Percentiles rank a stretch among this genome's conserved stretches.
These are phyloP conservation scores for Penicillium brevicompactum DNA, from an alignment of 2,329 filamentous ascomycete genomes.

Conservation along the genomic window DNA sequence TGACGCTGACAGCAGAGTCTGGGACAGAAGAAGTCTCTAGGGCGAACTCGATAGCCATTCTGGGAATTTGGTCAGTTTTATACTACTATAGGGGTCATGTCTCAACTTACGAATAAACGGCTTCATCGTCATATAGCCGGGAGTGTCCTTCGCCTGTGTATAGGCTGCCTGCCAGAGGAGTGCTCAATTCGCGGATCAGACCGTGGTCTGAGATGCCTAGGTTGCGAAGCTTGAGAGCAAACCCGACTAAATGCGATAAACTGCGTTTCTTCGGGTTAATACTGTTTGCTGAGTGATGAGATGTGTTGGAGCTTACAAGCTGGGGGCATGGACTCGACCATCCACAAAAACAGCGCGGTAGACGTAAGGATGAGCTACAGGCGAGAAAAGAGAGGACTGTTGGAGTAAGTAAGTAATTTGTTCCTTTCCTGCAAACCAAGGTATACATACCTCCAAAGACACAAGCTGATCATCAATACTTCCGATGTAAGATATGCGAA, in stretches of 20 bases:
- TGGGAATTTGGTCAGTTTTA: slow-evolving; percentile 25
- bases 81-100: background rate
- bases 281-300: background rate
- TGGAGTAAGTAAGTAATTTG: background rate
- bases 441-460: slow-evolving; percentile 71
- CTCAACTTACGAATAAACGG: slow-evolving; percentile 71
- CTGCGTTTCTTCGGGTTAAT: slow-evolving; percentile 34
- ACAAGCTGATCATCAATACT: slow-evolving; percentile 98
- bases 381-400: slow-evolving; percentile 81
- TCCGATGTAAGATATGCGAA: slow-evolving; percentile 82
- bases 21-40: slow-evolving; percentile 67
- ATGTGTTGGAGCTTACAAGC: slow-evolving; percentile 62
- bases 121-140: slow-evolving; percentile 84
- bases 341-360: slow-evolving; percentile 96
- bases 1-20: slow-evolving; percentile 53
- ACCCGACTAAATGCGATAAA: slow-evolving; percentile 87
- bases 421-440: background rate
- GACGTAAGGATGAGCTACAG: slow-evolving; percentile 86
- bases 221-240: slow-evolving; percentile 90
- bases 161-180: slow-evolving; percentile 84
- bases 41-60: slow-evolving; percentile 70
- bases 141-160: slow-evolving; percentile 94
- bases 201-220: slow-evolving; percentile 91
- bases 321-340: slow-evolving; percentile 84
- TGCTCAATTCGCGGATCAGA: slow-evolving; percentile 84